phyloP scores from a whole-genome alignment of 2,329 filamentous ascomycete genomes.

The Rhinocladiella mackenziei region DNA sequence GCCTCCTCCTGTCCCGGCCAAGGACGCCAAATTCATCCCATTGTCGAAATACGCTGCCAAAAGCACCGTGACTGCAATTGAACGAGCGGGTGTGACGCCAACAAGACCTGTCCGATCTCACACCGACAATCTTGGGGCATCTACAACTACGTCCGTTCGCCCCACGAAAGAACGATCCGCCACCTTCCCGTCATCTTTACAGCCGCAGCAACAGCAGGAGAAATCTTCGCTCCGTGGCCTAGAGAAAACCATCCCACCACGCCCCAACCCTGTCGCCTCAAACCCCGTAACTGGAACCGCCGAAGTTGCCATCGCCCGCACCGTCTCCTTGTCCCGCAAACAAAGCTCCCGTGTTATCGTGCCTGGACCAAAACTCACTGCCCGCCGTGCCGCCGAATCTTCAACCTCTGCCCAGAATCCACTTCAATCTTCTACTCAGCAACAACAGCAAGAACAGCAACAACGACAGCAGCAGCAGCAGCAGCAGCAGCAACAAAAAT shows the following conservation, averaged over 20 bases:
- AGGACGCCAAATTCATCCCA: constrained; percentile 29
- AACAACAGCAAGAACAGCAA: not conserved
- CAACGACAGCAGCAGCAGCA: not conserved
- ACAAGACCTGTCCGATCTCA: constrained; percentile 16
- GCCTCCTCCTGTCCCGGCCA: constrained; percentile 25
- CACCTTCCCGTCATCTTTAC: constrained; percentile 18
- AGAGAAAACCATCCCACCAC: constrained; percentile 18
- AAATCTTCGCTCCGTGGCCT: constrained; percentile 18
- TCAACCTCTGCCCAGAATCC: too few relatives aligned
- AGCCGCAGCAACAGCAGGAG: constrained; percentile 1
- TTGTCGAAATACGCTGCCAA: constrained; percentile 28
- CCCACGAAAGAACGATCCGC: constrained; percentile 16
- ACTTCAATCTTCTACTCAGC: too few relatives aligned
- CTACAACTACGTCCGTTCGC: too few relatives aligned
- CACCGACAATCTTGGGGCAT: too few relatives aligned
- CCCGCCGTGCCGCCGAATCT: constrained; percentile 15
- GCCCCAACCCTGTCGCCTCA: constrained; percentile 12
- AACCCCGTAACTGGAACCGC: constrained; percentile 12
- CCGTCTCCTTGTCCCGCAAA: constrained; percentile 26
- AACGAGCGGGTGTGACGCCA: constrained; percentile 19
- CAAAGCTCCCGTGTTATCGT: constrained; percentile 23
- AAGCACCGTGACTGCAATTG: constrained; percentile 23
- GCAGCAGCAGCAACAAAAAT: constrained; percentile 3
- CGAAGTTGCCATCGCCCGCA: constrained; percentile 27
- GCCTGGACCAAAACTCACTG: constrained; percentile 14